Evolutionary conservation across 257 asterid genomes (phyloP), one percentile per base, ranked within the genome.

Genomic region (Primulina tabacum): DNA sequence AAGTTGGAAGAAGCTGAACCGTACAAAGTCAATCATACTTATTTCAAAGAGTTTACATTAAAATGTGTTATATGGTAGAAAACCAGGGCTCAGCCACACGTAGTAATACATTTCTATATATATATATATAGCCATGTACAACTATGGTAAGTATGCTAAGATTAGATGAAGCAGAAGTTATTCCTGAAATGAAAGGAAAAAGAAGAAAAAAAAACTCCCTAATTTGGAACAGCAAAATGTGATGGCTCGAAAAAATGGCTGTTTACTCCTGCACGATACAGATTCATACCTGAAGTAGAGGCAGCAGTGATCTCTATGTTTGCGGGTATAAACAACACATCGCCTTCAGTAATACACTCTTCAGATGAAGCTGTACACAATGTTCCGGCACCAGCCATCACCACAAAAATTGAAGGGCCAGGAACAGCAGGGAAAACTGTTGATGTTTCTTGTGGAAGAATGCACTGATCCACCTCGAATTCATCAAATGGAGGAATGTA

Each of bases 401-500:
- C 86, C 76, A 94, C 53, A 28, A 73, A 94, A 18, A 94, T 76
- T 12, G 89, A 85, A 32, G 97, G 95, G 26, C 98, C 93, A 4
- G 85, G 73, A 65, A 81, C 71, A 5, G 85, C 83, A 5, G 96
- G 87, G 50, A 88, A 82, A 33, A 74, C 84, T 30, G 84, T 79
- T 5, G 86, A 78, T 63, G 82, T 67, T 65, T 68, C 85, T 59
- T 69, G 37, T 24, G 98, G 98, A 58, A 94, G 91, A 50, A 82
- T 75, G 66, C 95, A 89, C 16, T 76, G 82, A 50, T 94, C 99
- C 18, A 94, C 95, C 88, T 94, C 99, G 60, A 94, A 94, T 70
- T 92, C 97, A 35, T 92, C 97, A 58, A 87, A 92, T 5, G 98
- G 99, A 18, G 99, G 94, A 40, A 69, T 74, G 66, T 88, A 94